phyloP scores from a whole-genome alignment of 2,329 filamentous ascomycete genomes.

The Colletotrichum tanaceti region DNA sequence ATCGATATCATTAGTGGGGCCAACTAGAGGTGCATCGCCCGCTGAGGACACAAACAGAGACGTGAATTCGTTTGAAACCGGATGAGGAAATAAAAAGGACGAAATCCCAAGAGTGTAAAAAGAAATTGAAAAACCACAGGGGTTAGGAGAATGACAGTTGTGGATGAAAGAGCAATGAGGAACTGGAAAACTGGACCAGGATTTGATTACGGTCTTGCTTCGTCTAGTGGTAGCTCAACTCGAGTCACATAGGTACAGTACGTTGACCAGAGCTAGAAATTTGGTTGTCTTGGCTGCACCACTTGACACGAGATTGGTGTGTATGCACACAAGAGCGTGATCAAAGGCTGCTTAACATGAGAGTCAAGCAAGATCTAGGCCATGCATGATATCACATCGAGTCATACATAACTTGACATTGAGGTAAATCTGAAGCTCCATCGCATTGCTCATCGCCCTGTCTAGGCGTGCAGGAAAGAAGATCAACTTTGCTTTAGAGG shows the following conservation, averaged over 20 bases:
- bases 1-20: conserved; percentile 40
- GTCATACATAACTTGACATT: not conserved
- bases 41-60: not conserved
- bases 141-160: not conserved
- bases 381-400: not conserved
- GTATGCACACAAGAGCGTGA: not conserved
- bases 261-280: no score
- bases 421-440: not conserved
- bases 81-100: not conserved
- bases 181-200: not conserved
- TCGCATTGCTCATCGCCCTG: not conserved
- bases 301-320: not conserved
- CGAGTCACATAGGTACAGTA: no score
- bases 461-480: not conserved
- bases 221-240: no score
- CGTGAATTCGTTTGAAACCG: not conserved
- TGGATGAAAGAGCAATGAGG: not conserved
- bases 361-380: not conserved
- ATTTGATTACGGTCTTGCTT: not conserved
- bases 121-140: no score
- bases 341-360: not conserved
- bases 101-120: not conserved
- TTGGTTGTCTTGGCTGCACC: not conserved
- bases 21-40: not conserved
- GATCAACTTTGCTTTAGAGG: not conserved